Evolutionary conservation across 78 protist genomes (phyloP).

Genomic region (Cavenderia fasciculata): DNA sequence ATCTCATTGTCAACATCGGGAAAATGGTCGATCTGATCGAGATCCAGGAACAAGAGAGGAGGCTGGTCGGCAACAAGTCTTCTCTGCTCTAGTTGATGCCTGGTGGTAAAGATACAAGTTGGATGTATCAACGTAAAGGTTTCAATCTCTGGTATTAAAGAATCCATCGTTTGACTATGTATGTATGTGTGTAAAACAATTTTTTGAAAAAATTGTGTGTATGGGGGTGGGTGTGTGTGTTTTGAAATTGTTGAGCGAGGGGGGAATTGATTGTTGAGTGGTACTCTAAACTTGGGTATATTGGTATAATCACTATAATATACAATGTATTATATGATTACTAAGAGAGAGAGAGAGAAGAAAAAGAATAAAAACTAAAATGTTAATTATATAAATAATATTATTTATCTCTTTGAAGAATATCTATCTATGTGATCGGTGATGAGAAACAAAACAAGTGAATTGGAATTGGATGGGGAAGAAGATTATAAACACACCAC

Average conservation of each 20-base stretch:
- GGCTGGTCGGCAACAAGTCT: constrained; percentile 19
- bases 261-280: not conserved
- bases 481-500: too few species aligned
- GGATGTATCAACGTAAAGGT: constrained; percentile 39
- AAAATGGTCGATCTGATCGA: constrained; percentile 5
- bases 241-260: not conserved
- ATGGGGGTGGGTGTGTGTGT: not conserved
- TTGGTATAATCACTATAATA: not conserved
- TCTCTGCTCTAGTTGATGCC: constrained; percentile 33
- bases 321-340: too few species aligned
- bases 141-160: constrained; percentile 37
- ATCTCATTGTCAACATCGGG: not conserved
- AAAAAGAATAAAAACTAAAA: too few species aligned
- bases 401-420: too few species aligned
- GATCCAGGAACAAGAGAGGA: not conserved
- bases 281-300: not conserved
- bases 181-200: not conserved
- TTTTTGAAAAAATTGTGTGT: not conserved
- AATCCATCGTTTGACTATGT: constrained; percentile 27
- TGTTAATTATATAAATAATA: too few species aligned
- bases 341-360: too few species aligned
- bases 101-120: constrained; percentile 26
- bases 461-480: too few species aligned
- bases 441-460: too few species aligned
- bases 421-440: too few species aligned